phyloP scores from a whole-genome alignment of 257 asterid genomes.

The Ajuga chamaepitys region DNA sequence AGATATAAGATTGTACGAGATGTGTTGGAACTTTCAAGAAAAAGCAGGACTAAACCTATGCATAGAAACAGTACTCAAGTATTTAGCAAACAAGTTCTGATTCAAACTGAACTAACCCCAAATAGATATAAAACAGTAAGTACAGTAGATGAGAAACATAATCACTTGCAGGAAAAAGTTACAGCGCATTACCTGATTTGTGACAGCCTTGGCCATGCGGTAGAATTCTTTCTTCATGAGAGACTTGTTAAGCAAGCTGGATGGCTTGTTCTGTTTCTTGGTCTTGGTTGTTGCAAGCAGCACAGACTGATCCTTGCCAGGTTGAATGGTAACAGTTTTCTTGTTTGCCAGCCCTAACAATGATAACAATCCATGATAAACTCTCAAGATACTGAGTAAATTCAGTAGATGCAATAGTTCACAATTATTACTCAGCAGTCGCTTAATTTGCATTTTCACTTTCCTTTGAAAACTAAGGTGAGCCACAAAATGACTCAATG shows the following conservation, averaged over 20 bases:
- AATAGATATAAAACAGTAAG: background rate
- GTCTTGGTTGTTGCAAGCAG: conserved; percentile 79
- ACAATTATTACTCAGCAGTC: background rate
- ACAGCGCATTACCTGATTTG: conserved; percentile 54
- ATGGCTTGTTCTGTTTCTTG: conserved; percentile 80
- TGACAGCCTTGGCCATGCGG: conserved; percentile 90
- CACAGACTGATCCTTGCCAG: conserved; percentile 73
- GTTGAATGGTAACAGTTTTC: conserved; percentile 83
- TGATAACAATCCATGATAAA: background rate
- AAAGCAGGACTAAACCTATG: background rate
- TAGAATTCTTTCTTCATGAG: conserved; percentile 86
- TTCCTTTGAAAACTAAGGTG: background rate
- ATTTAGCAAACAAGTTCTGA: background rate
- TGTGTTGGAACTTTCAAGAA: background rate
- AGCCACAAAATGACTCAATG: background rate
- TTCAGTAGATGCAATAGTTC: background rate
- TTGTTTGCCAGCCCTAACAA: conserved; percentile 86
- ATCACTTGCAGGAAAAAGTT: background rate
- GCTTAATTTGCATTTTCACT: background rate
- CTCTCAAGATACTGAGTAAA: background rate
- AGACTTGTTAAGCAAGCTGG: conserved; percentile 65
- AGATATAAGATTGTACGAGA: background rate
- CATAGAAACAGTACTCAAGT: background rate
- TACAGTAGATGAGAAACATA: background rate
- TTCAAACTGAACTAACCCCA: background rate